Evolutionary conservation across 1,284 basidiomycete species (phyloP).

Genomic region (Sphaerobolus stellatus): DNA sequence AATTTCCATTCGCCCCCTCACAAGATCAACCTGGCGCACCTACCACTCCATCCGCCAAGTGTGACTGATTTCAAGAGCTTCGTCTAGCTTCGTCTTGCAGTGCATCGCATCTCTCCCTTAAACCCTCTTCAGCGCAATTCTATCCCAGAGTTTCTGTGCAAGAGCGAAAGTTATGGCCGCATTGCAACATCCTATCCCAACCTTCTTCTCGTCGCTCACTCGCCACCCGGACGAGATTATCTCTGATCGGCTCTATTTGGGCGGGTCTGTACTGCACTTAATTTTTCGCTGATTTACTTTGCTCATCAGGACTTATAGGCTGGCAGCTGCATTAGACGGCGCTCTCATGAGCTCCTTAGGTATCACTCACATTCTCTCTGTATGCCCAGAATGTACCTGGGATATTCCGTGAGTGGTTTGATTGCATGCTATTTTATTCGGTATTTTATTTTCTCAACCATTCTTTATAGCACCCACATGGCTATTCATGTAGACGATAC

Average conservation of each 20-base stretch:
- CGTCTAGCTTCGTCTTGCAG: no score
- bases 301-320: neutral
- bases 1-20: no score
- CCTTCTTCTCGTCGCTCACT: neutral
- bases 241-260: slow-evolving; percentile 6
- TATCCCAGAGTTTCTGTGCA: no score
- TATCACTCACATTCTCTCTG: slow-evolving; percentile 60
- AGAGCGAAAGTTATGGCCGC: no score
- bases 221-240: slow-evolving; percentile 10
- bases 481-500: slow-evolving; percentile 54
- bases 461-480: slow-evolving; percentile 31
- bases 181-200: no score
- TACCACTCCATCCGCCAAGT: no score
- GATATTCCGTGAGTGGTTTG: slow-evolving; percentile 4
- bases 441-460: neutral
- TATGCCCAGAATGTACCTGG: slow-evolving; percentile 52
- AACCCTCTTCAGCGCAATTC: no score
- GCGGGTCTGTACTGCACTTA: slow-evolving; percentile 6
- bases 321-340: slow-evolving; percentile 4
- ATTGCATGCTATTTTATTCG: neutral
- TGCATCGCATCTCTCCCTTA: no score
- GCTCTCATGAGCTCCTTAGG: slow-evolving; percentile 26
- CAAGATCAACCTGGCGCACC: no score
- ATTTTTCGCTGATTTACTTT: neutral
- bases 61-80: no score